These are phyloP conservation scores for Fusarium paranaense DNA, from an alignment of 2,329 filamentous ascomycete species.

Conservation along the genomic window DNA sequence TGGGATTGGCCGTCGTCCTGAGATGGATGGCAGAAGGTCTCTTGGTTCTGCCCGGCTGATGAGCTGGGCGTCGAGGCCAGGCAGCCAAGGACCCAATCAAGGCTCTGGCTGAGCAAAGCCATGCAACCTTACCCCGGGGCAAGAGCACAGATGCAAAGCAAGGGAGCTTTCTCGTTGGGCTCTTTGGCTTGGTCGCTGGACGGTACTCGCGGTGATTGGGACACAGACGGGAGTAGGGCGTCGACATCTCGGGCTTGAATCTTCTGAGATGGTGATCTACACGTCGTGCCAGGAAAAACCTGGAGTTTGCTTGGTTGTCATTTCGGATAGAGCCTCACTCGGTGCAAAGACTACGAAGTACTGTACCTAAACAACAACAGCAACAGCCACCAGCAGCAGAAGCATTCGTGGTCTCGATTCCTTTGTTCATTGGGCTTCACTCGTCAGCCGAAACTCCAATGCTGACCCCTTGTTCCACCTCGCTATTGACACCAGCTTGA, in stretches of 20 bases:
- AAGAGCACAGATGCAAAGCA: background rate
- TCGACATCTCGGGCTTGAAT: background rate
- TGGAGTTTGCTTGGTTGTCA: conserved; percentile 3
- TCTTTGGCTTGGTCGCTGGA: background rate
- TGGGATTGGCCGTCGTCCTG: conserved; percentile 29
- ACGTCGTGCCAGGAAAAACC: conserved; percentile 1
- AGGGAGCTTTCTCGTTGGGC: background rate
- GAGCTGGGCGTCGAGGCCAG: conserved; percentile 23
- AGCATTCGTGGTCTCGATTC: background rate
- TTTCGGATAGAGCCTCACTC: conserved; percentile 31
- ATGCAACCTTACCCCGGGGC: conserved; percentile 21
- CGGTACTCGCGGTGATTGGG: background rate
- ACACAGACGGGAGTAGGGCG: background rate
- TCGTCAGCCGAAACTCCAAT: background rate
- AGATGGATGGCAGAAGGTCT: conserved; percentile 37
- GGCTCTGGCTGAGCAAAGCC: conserved; percentile 5
- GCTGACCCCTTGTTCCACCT: conserved; percentile 16
- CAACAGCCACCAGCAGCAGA: background rate
- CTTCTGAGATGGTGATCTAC: conserved; percentile 11
- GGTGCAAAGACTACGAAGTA: background rate
- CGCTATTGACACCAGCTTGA: conserved; percentile 14
- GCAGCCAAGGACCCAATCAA: conserved; percentile 24
- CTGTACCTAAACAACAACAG: background rate
- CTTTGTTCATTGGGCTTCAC: background rate
- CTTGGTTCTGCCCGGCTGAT: conserved; percentile 40